A percentile compares a stretch with the other conserved stretches of the same genome.
phyloP scores from a whole-genome alignment of 2,329 filamentous ascomycete species.

The Mollisia scopiformis region DNA sequence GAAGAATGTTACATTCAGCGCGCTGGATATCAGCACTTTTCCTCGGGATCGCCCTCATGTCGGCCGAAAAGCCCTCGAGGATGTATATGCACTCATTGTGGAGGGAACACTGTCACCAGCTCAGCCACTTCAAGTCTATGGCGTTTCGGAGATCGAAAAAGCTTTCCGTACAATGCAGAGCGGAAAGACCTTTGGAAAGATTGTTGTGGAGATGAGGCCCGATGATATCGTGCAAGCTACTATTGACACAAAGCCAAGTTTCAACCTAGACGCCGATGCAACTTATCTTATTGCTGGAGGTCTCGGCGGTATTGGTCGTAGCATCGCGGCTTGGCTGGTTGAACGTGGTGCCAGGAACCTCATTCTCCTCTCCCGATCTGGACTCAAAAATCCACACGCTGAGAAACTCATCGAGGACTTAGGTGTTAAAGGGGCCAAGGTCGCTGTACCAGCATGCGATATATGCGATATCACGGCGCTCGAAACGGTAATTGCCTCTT shows the following conservation, averaged over 20 bases:
- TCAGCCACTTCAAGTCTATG: constrained; percentile 4
- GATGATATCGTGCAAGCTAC: constrained; percentile 19
- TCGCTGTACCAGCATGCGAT: constrained; percentile 28
- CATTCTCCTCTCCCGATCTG: constrained; percentile 32
- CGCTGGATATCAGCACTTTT: not conserved
- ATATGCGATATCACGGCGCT: not conserved
- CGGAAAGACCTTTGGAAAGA: constrained; percentile 22
- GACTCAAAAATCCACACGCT: not conserved
- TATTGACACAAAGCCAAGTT: not conserved
- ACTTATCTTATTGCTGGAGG: constrained; percentile 34
- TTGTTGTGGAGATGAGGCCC: constrained; percentile 5
- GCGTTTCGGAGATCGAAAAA: constrained; percentile 13
- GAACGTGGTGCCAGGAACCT: constrained; percentile 30
- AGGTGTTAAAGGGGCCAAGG: constrained; percentile 41
- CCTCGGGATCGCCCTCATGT: not conserved
- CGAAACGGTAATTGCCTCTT: not conserved
- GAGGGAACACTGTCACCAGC: not conserved
- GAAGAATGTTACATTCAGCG: not conserved
- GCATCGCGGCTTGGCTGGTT: constrained; percentile 25
- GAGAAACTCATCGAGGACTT: constrained; percentile 6
- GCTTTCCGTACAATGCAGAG: constrained; percentile 21
- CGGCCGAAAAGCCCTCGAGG: not conserved
- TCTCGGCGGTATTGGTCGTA: constrained; percentile 33
- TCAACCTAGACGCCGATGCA: too few relatives aligned
- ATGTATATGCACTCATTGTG: not conserved